phyloP scores from a whole-genome alignment of 306 rosid species.

The Ceratonia siliqua region DNA sequence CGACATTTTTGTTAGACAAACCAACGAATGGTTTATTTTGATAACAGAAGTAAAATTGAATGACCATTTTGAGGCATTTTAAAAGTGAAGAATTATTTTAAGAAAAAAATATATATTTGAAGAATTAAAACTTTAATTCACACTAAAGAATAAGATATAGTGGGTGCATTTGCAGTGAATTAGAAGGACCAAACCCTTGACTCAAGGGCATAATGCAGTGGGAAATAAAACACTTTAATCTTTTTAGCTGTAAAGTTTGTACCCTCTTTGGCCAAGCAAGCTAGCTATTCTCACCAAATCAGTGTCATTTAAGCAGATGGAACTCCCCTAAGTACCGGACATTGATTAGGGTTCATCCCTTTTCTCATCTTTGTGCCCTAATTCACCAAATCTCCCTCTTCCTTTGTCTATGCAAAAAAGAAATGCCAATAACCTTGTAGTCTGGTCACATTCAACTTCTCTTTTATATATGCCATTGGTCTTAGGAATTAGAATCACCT shows the following conservation, averaged over 20 bases:
- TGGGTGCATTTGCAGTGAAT: slow-evolving; percentile 2
- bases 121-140: too few relatives aligned
- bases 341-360: too few relatives aligned
- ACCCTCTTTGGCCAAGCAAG: slow-evolving; percentile 11
- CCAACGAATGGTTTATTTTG: too few relatives aligned
- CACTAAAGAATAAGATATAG: background rate
- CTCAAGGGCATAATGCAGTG: slow-evolving; percentile 18
- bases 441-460: background rate
- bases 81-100: background rate
- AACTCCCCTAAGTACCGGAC: background rate
- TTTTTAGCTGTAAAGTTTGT: slow-evolving; percentile 36
- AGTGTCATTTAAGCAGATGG: background rate
- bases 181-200: slow-evolving; percentile 33
- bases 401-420: background rate
- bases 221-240: slow-evolving; percentile 3
- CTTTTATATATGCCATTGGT: background rate
- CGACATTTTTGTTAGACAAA: too few relatives aligned
- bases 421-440: background rate
- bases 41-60: too few relatives aligned
- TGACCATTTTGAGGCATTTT: too few relatives aligned
- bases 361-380: background rate
- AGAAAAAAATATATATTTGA: too few relatives aligned
- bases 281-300: background rate
- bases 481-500: background rate
- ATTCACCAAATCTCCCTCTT: background rate